phyloP scores from a whole-genome alignment of 1,284 basidiomycete genomes.

The Ceratobasidium theobromae region DNA sequence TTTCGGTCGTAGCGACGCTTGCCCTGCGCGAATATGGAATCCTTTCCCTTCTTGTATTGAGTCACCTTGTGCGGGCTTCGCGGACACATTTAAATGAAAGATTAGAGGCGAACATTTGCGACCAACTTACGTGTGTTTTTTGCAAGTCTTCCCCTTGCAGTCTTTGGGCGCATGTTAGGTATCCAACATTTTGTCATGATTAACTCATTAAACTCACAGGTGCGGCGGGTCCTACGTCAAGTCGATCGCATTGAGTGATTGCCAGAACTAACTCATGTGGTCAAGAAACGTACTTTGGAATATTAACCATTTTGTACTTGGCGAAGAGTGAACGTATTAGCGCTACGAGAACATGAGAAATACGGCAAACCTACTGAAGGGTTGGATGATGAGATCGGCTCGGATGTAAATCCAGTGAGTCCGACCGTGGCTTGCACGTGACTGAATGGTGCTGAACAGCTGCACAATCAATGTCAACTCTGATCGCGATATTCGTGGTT shows the following conservation, averaged over 20 bases:
- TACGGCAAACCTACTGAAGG: too few relatives aligned
- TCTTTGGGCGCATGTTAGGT: conserved; percentile 50
- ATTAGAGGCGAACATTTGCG: neutral
- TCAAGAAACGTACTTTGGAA: conserved; percentile 88
- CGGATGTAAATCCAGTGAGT: too few relatives aligned
- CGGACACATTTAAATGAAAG: neutral
- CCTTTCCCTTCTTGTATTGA: conserved; percentile 99
- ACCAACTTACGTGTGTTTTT: conserved; percentile 90
- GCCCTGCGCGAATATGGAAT: conserved; percentile 94
- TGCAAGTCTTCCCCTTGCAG: conserved; percentile 99
- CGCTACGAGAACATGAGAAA: too few relatives aligned
- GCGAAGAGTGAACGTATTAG: neutral
- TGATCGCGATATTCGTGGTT: too few relatives aligned
- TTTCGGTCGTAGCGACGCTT: conserved; percentile 99
- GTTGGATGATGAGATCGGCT: too few relatives aligned
- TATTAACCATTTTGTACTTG: conserved; percentile 79
- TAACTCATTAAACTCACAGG: conserved; percentile 60
- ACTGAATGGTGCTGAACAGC: too few relatives aligned
- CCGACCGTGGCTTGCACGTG: too few relatives aligned
- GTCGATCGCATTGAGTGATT: conserved; percentile 1
- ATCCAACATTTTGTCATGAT: conserved; percentile 23
- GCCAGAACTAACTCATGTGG: too few relatives aligned
- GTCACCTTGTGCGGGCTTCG: conserved; percentile 91
- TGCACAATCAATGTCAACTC: too few relatives aligned
- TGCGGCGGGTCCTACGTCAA: conserved; percentile 69